Evolutionary conservation across 2,329 filamentous ascomycete genomes (phyloP).

Genomic region (Aspergillus vadensis): DNA sequence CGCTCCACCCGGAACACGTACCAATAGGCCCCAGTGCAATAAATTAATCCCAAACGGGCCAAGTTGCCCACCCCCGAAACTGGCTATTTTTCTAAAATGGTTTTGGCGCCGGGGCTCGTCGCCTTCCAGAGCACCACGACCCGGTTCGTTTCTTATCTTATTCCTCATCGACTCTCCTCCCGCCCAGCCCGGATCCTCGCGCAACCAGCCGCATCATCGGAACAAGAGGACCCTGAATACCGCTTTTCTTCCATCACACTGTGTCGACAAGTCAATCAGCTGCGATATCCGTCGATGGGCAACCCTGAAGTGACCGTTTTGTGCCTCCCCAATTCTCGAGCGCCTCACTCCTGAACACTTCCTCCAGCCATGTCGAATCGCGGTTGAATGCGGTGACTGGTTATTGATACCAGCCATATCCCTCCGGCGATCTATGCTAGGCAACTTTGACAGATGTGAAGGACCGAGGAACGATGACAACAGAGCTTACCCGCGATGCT

Average conservation of each 20-base stretch:
- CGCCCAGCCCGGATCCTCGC: constrained; percentile 1
- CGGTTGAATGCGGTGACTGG: constrained; percentile 1
- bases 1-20: background rate
- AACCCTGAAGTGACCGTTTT: background rate
- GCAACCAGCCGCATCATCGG: background rate
- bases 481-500: background rate
- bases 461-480: background rate
- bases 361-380: constrained; percentile 1
- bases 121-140: background rate
- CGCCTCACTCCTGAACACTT: background rate
- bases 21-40: constrained; percentile 2
- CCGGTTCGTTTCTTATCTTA: constrained; percentile 4
- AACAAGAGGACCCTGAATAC: background rate
- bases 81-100: background rate
- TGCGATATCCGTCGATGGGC: background rate
- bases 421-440: background rate
- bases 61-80: constrained; percentile 1
- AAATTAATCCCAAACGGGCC: constrained; percentile 2
- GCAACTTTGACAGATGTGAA: background rate
- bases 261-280: background rate
- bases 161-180: background rate
- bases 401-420: background rate
- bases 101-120: constrained; percentile 6
- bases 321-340: background rate
- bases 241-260: background rate